These are phyloP conservation scores for Linnemannia elongata DNA, from an alignment of 192 early-diverging fungal species.

Conservation along the genomic window DNA sequence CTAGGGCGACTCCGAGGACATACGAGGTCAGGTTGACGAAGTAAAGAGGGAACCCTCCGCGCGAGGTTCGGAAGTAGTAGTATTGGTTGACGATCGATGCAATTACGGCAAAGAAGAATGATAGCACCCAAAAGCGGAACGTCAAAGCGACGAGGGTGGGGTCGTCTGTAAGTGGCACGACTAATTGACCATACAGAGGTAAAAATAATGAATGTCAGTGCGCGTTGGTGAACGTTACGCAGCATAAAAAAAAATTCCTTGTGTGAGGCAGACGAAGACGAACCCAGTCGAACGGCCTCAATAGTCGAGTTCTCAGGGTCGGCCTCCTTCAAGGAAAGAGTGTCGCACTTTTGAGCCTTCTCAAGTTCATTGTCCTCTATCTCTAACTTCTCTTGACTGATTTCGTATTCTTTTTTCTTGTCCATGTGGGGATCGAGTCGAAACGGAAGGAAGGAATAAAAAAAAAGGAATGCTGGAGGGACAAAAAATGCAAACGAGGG, in stretches of 20 bases:
- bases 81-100: conserved; percentile 52
- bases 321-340: neutral
- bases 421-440: neutral
- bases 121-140: conserved; percentile 64
- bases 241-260: neutral
- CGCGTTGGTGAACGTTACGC: neutral
- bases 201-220: neutral
- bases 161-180: conserved; percentile 47
- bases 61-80: conserved; percentile 56
- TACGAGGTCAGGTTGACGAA: conserved; percentile 19
- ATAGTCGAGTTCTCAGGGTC: conserved; percentile 4
- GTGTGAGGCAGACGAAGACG: neutral
- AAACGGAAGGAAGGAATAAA: neutral
- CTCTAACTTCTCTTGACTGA: neutral
- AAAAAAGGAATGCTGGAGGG: neutral
- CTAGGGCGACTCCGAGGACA: conserved; percentile 19
- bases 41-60: conserved; percentile 34
- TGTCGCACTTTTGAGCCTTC: neutral
- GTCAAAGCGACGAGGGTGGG: conserved; percentile 16
- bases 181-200: neutral
- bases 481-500: too few relatives aligned
- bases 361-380: neutral
- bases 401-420: neutral
- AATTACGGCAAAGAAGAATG: conserved; percentile 52
- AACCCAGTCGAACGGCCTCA: conserved; percentile 16